Evolutionary conservation across 176 grass and related monocot species (phyloP).

Genomic region (Zea mays): DNA sequence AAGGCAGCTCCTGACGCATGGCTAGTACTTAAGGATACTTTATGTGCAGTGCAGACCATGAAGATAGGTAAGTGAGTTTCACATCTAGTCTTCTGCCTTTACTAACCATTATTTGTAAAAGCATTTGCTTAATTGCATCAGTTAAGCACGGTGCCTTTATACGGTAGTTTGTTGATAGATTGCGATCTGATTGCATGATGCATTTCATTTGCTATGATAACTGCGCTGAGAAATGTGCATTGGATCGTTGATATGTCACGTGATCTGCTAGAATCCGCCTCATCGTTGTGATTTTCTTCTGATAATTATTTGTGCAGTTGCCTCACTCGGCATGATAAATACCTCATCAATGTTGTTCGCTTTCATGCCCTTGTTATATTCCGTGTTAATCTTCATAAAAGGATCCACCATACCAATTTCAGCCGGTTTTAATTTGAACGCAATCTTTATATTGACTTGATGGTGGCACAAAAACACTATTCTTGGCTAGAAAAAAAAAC

Average conservation of each 20-base stretch:
- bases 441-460: slow-evolving; percentile 4
- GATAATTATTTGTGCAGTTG: not conserved
- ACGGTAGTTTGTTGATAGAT: not conserved
- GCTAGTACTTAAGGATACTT: slow-evolving; percentile 23
- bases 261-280: not conserved
- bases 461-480: not conserved
- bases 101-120: not conserved
- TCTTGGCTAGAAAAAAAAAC: not conserved
- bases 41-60: slow-evolving; percentile 47
- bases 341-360: not conserved
- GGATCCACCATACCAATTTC: not conserved
- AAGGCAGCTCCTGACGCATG: slow-evolving; percentile 38
- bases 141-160: not conserved
- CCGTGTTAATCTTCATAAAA: not conserved
- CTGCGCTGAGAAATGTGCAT: not conserved
- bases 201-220: not conserved
- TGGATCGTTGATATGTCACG: not conserved
- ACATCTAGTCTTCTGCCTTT: not conserved
- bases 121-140: not conserved
- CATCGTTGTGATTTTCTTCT: not conserved
- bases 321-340: not conserved
- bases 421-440: slow-evolving; percentile 2
- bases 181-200: slow-evolving; percentile 13
- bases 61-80: slow-evolving; percentile 45
- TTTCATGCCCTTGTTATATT: not conserved